Base-by-base conservation (phyloP, 139 green algal genomes). In the Chlorella vulgaris region DNA sequence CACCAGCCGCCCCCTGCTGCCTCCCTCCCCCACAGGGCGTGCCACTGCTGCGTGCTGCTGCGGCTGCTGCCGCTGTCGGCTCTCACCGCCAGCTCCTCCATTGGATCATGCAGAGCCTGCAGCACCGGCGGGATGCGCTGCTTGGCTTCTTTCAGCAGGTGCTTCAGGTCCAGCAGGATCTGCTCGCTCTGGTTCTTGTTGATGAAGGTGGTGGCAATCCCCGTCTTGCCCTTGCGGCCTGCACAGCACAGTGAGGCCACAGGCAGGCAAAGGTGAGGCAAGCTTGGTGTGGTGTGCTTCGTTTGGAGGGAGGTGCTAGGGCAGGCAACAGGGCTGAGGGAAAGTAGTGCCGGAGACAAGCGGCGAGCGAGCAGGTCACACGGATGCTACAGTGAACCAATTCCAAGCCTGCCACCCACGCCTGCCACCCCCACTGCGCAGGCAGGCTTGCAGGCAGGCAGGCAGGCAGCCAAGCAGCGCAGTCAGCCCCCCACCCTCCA, bases 201-300 rank as follows among this genome's bases (percentile, higher is more conserved):
- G 85, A 99, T 94, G 85, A 99, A 99, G 19, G 97, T 99, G 35
- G 97, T 99, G 29, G 97, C 97, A 6, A 99, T 94, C 42, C 97
- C 97, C 28, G 94, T 99, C 89, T 98, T 98, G 69, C 97, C 97
- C 78, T 94, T 95, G 28, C 97, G 95, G 0, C 97, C 77, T 82
- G 77, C 55, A 65, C 55, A 65, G 55, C 55, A n/a, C 5, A n/a
- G 55, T 55, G 13, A 15, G 47, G 47, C 47, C 10, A 55, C 13
- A 10, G 47, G 47, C 47, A 15, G 47, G 10, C 47, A 15, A 10
- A 24, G 47, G 15, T 55, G 47, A 15, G 10, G 15, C 13, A 55
- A 15, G 47, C 47, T 24, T 10, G 15, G 47, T 15, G 47, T 15
- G 10, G 10, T 10, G 47, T 55, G 47, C 47, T 55, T 10, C 10